A percentile compares a stretch with the other conserved stretches of the same genome.
These are phyloP conservation scores for Tolypocladium tropicale DNA, from an alignment of 2,329 filamentous ascomycete genomes.

Conservation along the genomic window DNA sequence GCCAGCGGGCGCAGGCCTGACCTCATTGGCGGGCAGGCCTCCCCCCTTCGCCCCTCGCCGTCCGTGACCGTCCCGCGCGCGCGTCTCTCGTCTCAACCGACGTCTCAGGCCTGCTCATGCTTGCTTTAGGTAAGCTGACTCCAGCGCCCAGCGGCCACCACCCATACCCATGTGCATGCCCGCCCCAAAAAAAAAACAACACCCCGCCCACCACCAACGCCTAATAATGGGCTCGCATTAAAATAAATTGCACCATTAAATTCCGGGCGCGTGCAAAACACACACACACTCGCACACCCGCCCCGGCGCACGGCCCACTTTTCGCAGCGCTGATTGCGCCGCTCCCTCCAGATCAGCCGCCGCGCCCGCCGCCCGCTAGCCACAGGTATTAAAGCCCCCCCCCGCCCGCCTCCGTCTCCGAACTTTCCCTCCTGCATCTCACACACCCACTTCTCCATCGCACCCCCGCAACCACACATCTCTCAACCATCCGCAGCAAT, in stretches of 20 bases:
- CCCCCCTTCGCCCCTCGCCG: no score
- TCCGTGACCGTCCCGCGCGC: no score
- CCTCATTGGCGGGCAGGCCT: background rate
- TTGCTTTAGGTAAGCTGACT: background rate
- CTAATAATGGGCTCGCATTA: no score
- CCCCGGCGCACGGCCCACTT: conserved; percentile 12
- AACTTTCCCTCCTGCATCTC: conserved; percentile 31
- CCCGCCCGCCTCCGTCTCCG: conserved; percentile 29
- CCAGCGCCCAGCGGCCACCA: no score
- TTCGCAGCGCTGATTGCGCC: background rate
- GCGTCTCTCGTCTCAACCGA: background rate
- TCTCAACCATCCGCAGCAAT: conserved; percentile 36
- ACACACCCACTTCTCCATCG: conserved; percentile 24
- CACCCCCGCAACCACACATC: conserved; percentile 16
- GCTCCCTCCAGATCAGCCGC: conserved; percentile 26
- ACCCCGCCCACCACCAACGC: no score
- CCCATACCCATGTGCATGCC: no score
- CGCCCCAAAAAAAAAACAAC: no score
- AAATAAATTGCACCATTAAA: background rate
- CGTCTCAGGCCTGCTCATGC: background rate
- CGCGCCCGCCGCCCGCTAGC: conserved; percentile 15
- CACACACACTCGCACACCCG: conserved; percentile 13
- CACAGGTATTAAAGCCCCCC: conserved; percentile 31
- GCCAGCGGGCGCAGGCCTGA: no score
- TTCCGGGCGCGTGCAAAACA: background rate